Percentiles rank a stretch among this genome's conserved stretches.
These are phyloP conservation scores for Plasmopara viticola DNA, from an alignment of 352 stramenopile species.

Conservation along the genomic window DNA sequence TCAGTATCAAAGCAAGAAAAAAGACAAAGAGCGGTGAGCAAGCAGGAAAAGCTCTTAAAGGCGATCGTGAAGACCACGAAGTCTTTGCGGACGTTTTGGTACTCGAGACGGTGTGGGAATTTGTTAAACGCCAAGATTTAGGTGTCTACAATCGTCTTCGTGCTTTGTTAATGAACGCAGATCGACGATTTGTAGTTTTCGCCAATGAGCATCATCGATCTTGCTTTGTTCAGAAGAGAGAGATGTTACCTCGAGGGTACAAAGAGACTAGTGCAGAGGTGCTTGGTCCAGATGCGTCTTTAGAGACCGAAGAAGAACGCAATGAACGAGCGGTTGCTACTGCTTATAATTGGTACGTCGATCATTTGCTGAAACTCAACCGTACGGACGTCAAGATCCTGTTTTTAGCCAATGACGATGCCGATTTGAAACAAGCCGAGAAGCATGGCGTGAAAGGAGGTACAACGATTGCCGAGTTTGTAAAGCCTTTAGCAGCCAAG, in stretches of 20 bases:
- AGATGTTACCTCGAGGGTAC: slow-evolving; percentile 25
- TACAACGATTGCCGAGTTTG: slow-evolving; percentile 53
- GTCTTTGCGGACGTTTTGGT: slow-evolving; percentile 85
- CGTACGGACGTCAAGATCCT: slow-evolving; percentile 39
- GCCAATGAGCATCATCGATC: slow-evolving; percentile 89
- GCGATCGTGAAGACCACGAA: slow-evolving; percentile 14
- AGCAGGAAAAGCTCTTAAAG: too few relatives aligned
- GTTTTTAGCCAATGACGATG: slow-evolving; percentile 61
- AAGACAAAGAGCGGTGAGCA: too few relatives aligned
- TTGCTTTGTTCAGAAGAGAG: slow-evolving; percentile 63
- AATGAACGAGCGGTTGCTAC: slow-evolving; percentile 83
- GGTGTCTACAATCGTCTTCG: slow-evolving; percentile 85
- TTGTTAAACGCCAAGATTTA: slow-evolving; percentile 85
- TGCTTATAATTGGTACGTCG: slow-evolving; percentile 73
- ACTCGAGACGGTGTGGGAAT: slow-evolving; percentile 87
- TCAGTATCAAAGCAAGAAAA: slow-evolving; percentile 63
- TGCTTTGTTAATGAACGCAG: slow-evolving; percentile 76
- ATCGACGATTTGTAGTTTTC: slow-evolving; percentile 89
- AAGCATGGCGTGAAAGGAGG: slow-evolving; percentile 40
- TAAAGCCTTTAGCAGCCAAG: slow-evolving; percentile 39
- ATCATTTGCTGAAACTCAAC: slow-evolving; percentile 50
- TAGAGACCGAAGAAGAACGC: slow-evolving; percentile 65
- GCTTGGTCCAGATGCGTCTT: slow-evolving; percentile 14
- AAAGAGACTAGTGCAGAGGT: not conserved
- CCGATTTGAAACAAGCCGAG: slow-evolving; percentile 44